Base-by-base conservation (phyloP, 805 yeast genomes). In the Clavispora santaluciae region DNA sequence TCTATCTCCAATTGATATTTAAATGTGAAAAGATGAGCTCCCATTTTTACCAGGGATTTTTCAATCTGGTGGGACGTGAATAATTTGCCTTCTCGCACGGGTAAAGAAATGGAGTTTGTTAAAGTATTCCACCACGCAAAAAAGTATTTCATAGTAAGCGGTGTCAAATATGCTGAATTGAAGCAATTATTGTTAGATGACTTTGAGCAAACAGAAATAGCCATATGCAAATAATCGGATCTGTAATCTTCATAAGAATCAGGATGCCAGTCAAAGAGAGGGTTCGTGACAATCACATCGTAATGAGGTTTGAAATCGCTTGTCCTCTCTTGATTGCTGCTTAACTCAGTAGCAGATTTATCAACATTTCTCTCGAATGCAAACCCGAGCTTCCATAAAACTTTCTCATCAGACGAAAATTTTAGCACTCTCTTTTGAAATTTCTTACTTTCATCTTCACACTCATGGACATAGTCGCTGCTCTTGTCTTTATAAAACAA, bases 201-300 rank as follows among this genome's bases (percentile, higher is more conserved):
- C 13, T 55, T 57, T 1, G 72, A 66, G 7, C 55, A 55, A 6
- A 70, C 74, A 0, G 69, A 55, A 6, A 70, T 51, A 5, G 73
- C 68, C 49, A 70, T 44, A 56, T 88, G 96, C 9, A 91, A 70
- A 56, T 78, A 90, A 41, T 88, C 82, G 47, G 95, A 84, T 56
- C 98, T 67, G 67, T 81, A 93, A 0, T 83, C 88, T 10, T 61
- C 63, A 57, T 83, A 91, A 0, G 96, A 86, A 62, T 91, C 98
- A 1, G 72, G 68, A 64, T 89, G 89, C 2, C 55, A 53, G 22
- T 79, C 78, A 33, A 61, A 68, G 15, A 56, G 55, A 0, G 90
- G 91, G 51, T 77, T 75, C 3, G 75, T 71, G n/a, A 83, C 72
- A 15, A 64, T 60, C 7, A 85, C 75, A 30, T 78, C 80, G 52